Evolutionary conservation across 106 monocot genomes (phyloP).

Genomic region (Platanthera guangdongensis): DNA sequence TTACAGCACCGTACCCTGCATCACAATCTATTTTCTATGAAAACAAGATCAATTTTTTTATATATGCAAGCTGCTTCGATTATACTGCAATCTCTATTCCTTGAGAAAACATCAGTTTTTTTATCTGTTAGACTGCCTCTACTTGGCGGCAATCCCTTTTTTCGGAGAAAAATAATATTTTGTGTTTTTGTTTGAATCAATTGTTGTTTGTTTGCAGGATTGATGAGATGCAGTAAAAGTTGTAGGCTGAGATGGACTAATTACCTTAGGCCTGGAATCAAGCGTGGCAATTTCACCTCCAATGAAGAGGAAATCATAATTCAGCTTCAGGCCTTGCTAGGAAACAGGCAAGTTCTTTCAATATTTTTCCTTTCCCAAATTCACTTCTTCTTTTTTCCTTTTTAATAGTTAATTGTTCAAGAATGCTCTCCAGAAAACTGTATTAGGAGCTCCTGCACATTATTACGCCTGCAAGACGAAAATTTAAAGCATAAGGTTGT

Average conservation of each 20-base stretch:
- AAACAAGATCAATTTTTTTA: no score
- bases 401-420: no score
- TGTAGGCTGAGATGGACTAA: slow-evolving; percentile 12
- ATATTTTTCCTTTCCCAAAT: not conserved
- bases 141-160: not conserved
- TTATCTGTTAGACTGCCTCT: no score
- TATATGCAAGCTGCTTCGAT: no score
- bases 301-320: slow-evolving; percentile 4
- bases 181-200: not conserved
- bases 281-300: not conserved
- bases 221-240: slow-evolving; percentile 8
- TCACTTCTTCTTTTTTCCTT: not conserved
- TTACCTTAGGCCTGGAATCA: slow-evolving; percentile 9
- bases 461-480: no score
- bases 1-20: no score
- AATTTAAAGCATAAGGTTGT: no score
- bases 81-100: no score
- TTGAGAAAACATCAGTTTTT: no score
- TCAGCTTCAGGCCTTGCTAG: slow-evolving; percentile 7
- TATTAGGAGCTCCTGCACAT: no score
- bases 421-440: no score
- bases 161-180: not conserved
- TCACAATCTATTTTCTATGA: no score
- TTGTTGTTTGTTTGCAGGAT: not conserved
- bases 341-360: slow-evolving; percentile 1